These are phyloP conservation scores for Termitomyces sp. DNA, from an alignment of 768 basidiomycete genomes.

Conservation along the genomic window DNA sequence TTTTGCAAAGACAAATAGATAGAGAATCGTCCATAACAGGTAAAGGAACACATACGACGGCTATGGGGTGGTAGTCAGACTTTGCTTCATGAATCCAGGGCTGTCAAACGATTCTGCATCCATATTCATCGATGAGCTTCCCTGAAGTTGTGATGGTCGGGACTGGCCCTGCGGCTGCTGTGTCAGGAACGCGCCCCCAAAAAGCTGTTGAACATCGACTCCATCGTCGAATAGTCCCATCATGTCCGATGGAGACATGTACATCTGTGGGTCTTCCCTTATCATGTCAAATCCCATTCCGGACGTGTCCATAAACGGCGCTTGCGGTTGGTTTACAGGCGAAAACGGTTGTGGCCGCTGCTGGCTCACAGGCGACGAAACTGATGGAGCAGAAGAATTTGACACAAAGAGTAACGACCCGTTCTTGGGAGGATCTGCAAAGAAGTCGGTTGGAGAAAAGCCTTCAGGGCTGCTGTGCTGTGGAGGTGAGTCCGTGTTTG, in stretches of 20 bases:
- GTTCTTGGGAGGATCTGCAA: constrained; percentile 41
- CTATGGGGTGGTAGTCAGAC: constrained; percentile 30
- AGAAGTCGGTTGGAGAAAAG: constrained; percentile 62
- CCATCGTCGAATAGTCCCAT: constrained; percentile 56
- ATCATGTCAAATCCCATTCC: constrained; percentile 40
- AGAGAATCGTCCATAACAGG: background rate
- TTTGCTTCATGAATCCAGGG: constrained; percentile 29
- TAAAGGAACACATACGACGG: constrained; percentile 4
- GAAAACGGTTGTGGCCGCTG: constrained; percentile 10
- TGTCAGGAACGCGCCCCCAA: constrained; percentile 23
- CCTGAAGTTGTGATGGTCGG: constrained; percentile 2
- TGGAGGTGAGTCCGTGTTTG: constrained; percentile 38
- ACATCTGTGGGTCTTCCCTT: constrained; percentile 41
- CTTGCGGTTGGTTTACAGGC: constrained; percentile 13
- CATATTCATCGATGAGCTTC: constrained; percentile 9
- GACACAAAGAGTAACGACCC: constrained; percentile 15
- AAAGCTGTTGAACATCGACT: constrained; percentile 30
- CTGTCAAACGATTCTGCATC: constrained; percentile 16
- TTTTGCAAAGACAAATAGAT: background rate
- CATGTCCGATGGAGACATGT: constrained; percentile 55
- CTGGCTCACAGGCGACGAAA: constrained; percentile 4
- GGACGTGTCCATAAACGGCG: constrained; percentile 30
- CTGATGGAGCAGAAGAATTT: constrained; percentile 11
- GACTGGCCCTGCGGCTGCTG: constrained; percentile 6
- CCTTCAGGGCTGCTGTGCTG: constrained; percentile 58